A percentile compares a stretch with the other conserved stretches of the same genome.
Evolutionary conservation across 352 stramenopile genomes (phyloP).

Genomic region (Globisporangium nunn): DNA sequence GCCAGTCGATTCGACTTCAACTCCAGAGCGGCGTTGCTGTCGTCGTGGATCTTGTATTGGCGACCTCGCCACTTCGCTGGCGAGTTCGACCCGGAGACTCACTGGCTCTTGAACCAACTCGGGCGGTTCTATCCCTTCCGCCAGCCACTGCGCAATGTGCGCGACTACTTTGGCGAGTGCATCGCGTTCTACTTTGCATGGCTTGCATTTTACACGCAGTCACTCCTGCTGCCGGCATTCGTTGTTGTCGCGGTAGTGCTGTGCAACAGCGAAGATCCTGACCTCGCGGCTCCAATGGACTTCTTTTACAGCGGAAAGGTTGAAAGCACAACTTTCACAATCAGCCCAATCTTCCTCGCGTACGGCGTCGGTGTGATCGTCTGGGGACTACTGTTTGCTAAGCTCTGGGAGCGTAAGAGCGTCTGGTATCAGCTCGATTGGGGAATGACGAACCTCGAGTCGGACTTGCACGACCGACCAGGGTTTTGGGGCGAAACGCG

Average conservation of each 20-base stretch:
- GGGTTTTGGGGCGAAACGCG: conserved; percentile 21
- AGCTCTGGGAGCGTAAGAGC: conserved; percentile 50
- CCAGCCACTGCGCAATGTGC: conserved; percentile 69
- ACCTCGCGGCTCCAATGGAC: conserved; percentile 11
- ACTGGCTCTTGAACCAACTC: conserved; percentile 34
- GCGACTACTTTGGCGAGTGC: conserved; percentile 84
- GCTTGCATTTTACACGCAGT: conserved; percentile 72
- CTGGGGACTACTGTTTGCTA: conserved; percentile 48
- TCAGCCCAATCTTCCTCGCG: conserved; percentile 1
- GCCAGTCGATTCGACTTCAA: conserved; percentile 45
- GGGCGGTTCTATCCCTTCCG: conserved; percentile 38
- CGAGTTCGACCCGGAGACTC: conserved; percentile 28
- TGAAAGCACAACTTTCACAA: background rate
- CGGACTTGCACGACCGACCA: conserved; percentile 19
- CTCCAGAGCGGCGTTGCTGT: conserved; percentile 23
- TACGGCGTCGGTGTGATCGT: conserved; percentile 27
- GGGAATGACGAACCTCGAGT: conserved; percentile 21
- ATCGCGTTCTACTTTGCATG: conserved; percentile 91
- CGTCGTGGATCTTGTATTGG: conserved; percentile 59
- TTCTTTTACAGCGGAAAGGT: conserved; percentile 20
- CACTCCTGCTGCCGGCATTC: conserved; percentile 46
- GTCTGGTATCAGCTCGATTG: conserved; percentile 59
- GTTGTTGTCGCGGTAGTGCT: conserved; percentile 22
- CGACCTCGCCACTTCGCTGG: conserved; percentile 24
- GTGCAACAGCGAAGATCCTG: conserved; percentile 8